A percentile compares a stretch with the other conserved stretches of the same genome.
These are phyloP conservation scores for Tritrichomonas foetus DNA, from an alignment of 208 protist species.

Conservation along the genomic window DNA sequence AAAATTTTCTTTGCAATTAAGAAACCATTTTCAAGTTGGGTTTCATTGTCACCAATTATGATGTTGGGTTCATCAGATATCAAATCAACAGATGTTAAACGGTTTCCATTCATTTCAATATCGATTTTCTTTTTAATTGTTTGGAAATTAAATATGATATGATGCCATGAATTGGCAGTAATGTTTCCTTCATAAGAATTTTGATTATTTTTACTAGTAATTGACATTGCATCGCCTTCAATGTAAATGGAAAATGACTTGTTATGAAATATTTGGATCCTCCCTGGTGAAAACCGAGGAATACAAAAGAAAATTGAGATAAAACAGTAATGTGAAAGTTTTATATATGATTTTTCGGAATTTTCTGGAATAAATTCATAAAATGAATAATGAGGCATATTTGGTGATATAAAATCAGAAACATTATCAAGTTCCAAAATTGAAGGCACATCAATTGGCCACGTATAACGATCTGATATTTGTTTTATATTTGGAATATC, in stretches of 20 bases:
- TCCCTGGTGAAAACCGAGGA: no score
- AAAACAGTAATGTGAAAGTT: no score
- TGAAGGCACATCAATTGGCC: not conserved
- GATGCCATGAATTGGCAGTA: no score
- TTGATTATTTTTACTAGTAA: no score
- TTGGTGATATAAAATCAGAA: not conserved
- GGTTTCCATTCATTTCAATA: no score
- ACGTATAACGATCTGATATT: not conserved
- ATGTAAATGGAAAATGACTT: not conserved
- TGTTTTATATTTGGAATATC: not conserved
- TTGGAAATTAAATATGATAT: no score
- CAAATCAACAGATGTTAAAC: no score
- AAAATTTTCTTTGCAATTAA: not conserved
- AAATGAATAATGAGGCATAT: not conserved
- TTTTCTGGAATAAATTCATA: constrained; percentile 6
- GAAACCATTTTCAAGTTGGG: not conserved
- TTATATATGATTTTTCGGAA: not conserved
- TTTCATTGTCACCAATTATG: not conserved
- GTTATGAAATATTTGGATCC: not conserved
- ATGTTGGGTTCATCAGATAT: no score
- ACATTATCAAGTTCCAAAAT: no score
- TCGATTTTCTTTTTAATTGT: no score
- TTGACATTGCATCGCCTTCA: no score
- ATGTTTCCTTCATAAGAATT: no score
- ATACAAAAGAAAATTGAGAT: constrained; percentile 19